phyloP scores from a whole-genome alignment of 495 filamentous ascomycete species.

The Penicillium cosmopolitanum region DNA sequence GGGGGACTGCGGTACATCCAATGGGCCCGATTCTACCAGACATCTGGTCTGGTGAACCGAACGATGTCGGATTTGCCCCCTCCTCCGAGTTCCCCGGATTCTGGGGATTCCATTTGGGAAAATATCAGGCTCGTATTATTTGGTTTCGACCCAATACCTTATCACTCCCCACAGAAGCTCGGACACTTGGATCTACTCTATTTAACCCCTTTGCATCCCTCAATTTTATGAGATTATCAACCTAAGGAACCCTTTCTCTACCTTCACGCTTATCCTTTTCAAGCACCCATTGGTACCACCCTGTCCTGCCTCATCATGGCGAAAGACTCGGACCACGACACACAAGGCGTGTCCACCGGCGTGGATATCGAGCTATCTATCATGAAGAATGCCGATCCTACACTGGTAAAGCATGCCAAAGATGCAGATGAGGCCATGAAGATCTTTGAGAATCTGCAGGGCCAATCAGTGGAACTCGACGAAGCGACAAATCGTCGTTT shows the following conservation, averaged over 20 bases:
- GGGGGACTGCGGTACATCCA: too few relatives aligned
- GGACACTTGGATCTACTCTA: too few relatives aligned
- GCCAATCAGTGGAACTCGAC: conserved; percentile 48
- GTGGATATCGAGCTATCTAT: conserved; percentile 26
- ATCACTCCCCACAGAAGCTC: too few relatives aligned
- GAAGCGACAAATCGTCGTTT: conserved; percentile 55
- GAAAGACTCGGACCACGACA: conserved; percentile 11
- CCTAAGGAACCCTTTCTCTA: background rate
- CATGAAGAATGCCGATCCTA: conserved; percentile 27
- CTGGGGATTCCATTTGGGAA: too few relatives aligned
- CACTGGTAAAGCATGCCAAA: conserved; percentile 48
- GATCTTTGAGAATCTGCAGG: conserved; percentile 48
- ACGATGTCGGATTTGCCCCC: too few relatives aligned
- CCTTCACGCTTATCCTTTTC: background rate
- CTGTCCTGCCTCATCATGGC: conserved; percentile 13
- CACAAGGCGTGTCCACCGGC: background rate
- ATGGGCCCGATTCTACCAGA: background rate
- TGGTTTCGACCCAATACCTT: too few relatives aligned
- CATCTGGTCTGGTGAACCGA: too few relatives aligned
- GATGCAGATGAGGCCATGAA: conserved; percentile 63
- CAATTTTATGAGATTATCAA: background rate
- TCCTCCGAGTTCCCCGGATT: too few relatives aligned
- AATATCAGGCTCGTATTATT: too few relatives aligned
- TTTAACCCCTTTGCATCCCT: too few relatives aligned
- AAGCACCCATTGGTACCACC: too few relatives aligned